Base-by-base conservation (phyloP, 176 grass and related monocot genomes). In the Hordeum vulgare region DNA sequence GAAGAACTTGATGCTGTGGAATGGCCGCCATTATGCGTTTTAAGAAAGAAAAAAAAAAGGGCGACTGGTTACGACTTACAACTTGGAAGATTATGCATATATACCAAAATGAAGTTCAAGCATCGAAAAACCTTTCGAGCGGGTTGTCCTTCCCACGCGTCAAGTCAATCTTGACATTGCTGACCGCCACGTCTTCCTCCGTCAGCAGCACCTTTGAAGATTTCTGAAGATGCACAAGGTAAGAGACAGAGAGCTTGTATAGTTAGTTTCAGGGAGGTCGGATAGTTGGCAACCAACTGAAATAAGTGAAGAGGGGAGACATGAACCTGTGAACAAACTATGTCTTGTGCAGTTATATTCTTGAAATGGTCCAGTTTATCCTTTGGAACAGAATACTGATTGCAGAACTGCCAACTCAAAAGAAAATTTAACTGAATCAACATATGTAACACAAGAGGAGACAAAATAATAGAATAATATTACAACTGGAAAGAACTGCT, bases 101-200 rank as follows among this genome's bases (percentile, higher is more conserved):
- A n/a, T n/a, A n/a, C n/a, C n/a, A n/a, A n/a, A 81, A 81, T 75
- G 70, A 67, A 76, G 67, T 76, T 45, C n/a, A 74, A 66, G 42
- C 8, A 45, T 78, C 0, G 23, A 27, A 27, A 62, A 76, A 98
- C 96, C 96, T 95, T 81, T 93, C 79, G n/a, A 98, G 88, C 64
- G 96, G 96, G 18, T 95, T 98, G 56, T 98, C 70, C 66, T 76
- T 95, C 79, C 96, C 96, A 74, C 89, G 90, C 40, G 96, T 98
- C 81, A 98, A 88, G 91, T 98, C 96, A 76, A 98, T 98, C 83
- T 90, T 98, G 8, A 98, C 83, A 87, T 98, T 98, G 89, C 93
- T 90, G 17, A 98, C 89, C 54, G 47, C 96, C 54, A 98, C 66
- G 69, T 98, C 96, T 63, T 98, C 96, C 91, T 90, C 90, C 82